phyloP scores from a whole-genome alignment of 768 basidiomycete genomes.

The Naganishia onofrii region DNA sequence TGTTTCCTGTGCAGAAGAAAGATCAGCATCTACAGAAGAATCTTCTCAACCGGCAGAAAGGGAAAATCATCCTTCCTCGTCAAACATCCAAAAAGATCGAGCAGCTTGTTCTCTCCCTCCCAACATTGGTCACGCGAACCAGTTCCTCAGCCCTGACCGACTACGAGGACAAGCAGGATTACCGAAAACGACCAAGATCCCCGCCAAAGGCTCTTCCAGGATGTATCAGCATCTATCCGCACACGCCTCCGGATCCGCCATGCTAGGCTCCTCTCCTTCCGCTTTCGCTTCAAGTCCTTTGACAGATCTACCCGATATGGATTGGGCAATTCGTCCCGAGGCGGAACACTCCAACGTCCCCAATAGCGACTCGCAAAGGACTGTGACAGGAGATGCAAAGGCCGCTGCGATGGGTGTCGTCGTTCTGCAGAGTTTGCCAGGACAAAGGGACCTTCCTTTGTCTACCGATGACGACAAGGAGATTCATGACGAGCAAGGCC shows the following conservation, averaged over 20 bases:
- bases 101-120: conserved; percentile 1
- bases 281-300: conserved; percentile 3
- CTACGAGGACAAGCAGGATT: conserved; percentile 7
- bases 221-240: conserved; percentile 22
- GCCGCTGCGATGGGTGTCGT: conserved; percentile 17
- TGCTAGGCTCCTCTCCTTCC: conserved; percentile 9
- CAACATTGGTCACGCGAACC: background rate
- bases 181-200: conserved; percentile 21
- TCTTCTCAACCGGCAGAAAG: background rate
- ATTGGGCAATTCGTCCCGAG: conserved; percentile 2
- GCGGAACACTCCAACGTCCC: background rate
- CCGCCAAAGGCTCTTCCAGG: conserved; percentile 11
- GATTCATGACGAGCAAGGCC: background rate
- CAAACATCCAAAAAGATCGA: background rate
- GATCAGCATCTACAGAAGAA: background rate
- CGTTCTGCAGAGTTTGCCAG: conserved; percentile 17
- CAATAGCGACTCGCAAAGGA: conserved; percentile 21
- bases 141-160: background rate
- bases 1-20: background rate
- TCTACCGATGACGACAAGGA: conserved; percentile 4
- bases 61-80: background rate
- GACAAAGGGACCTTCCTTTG: conserved; percentile 26
- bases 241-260: conserved; percentile 6
- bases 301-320: conserved; percentile 15
- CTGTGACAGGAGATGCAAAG: conserved; percentile 16